phyloP scores from a whole-genome alignment of 345 rosid species.

The Ceriops decandra region DNA sequence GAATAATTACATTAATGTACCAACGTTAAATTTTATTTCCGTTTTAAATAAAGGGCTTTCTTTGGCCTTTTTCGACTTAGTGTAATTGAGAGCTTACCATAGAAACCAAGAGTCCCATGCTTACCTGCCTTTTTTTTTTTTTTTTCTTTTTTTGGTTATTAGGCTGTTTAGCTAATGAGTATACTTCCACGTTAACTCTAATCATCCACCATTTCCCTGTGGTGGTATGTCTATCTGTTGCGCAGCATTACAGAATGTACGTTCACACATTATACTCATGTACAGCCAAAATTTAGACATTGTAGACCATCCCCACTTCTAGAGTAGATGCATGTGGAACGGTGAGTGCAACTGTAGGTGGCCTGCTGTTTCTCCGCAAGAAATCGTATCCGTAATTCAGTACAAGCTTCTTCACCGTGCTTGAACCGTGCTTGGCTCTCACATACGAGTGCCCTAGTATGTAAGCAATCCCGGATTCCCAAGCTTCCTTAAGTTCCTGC shows the following conservation, averaged over 20 bases:
- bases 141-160: no score
- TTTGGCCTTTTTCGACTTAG: no score
- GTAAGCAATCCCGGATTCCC: slow-evolving; percentile 86
- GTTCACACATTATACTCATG: slow-evolving; percentile 1
- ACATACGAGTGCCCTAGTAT: slow-evolving; percentile 82
- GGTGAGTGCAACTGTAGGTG: slow-evolving; percentile 45
- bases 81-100: no score
- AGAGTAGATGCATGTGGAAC: slow-evolving; percentile 78
- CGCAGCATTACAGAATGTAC: slow-evolving; percentile 25
- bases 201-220: slow-evolving; percentile 11
- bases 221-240: slow-evolving; percentile 17
- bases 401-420: slow-evolving; percentile 57
- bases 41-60: no score
- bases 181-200: not conserved
- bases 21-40: no score
- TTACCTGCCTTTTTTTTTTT: no score
- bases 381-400: slow-evolving; percentile 77
- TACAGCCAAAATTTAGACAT: slow-evolving; percentile 41
- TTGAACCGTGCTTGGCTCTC: slow-evolving; percentile 76
- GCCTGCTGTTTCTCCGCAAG: slow-evolving; percentile 74
- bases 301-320: slow-evolving; percentile 89
- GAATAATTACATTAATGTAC: no score
- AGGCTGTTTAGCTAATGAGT: no score
- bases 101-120: no score
- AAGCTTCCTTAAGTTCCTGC: slow-evolving; percentile 70